phyloP scores from a whole-genome alignment of 2,329 filamentous ascomycete species.

The Penicillium janthinellum region DNA sequence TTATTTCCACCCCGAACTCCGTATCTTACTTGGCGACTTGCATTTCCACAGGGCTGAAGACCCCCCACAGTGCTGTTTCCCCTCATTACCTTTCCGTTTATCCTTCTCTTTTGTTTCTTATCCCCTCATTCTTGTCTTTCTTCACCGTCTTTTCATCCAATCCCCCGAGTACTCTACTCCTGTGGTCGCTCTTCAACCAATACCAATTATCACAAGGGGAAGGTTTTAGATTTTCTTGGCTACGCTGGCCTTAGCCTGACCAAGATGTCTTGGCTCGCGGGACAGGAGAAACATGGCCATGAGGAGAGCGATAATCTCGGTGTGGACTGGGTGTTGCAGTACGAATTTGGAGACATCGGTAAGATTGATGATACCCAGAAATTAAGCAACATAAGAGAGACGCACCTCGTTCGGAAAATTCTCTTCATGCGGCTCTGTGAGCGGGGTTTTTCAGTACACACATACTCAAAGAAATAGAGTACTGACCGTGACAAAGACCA shows the following conservation, averaged over 20 bases:
- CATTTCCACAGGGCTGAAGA: not conserved
- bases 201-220: not conserved
- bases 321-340: constrained; percentile 88
- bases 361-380: constrained; percentile 14
- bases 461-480: not conserved
- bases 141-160: not conserved
- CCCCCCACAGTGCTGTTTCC: not conserved
- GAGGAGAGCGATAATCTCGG: constrained; percentile 59
- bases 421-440: not conserved
- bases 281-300: constrained; percentile 19
- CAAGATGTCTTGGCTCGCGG: constrained; percentile 33
- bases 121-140: not conserved
- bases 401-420: not conserved
- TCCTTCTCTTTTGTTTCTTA: not conserved
- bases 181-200: not conserved
- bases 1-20: not conserved
- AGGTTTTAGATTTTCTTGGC: not conserved
- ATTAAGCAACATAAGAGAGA: not conserved
- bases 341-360: constrained; percentile 71
- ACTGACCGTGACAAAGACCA: constrained; percentile 56
- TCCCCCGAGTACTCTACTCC: not conserved
- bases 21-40: not conserved
- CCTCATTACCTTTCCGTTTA: not conserved
- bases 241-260: not conserved
- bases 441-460: too few species aligned